Evolutionary conservation across 305 asterid species (phyloP), one percentile per base, ranked within the genome.

Genomic region (Rubia occidens): DNA sequence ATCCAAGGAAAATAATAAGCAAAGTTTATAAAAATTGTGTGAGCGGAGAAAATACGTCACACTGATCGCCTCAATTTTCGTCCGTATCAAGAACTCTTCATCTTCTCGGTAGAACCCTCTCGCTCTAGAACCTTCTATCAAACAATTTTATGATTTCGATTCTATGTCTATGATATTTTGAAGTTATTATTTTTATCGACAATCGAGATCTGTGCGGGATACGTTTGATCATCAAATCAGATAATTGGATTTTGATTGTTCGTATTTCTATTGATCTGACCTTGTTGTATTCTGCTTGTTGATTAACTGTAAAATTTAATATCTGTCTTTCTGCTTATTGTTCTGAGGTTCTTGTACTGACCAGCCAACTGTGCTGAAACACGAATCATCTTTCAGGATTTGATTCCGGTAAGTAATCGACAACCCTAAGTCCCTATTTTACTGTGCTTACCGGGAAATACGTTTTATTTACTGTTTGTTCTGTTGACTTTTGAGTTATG

Each of bases 321-420:
- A 5, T 35, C 40, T 15, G 9, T 37, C 26, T 53, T 49, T 65
- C 7, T 67, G 63, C 62, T 67, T 9, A 53, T 53, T 67, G 49
- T 2, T 54, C 44, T 67, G 71, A 67, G 45, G 63, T 67, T 67
- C 5, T 67, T 53, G 37, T 35, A 67, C 71, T 67, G 37, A 53
- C 37, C 63, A 67, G 59, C 55, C 29, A 29, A 47, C 61, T 67
- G 63, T n/a, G 32, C 47, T 64, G 68, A 20, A 64, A 42, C 53
- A 40, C 42, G 51, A 9, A 37, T 37, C 15, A 9, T 64, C 67
- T 39, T 17, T 62, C 61, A 51, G 4, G 26, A 26, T 4, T 53
- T 29, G 26, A 37, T 67, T 21, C 63, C 39, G 71, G 71, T 67
- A 35, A 67, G 21, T 11, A 51, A 67, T 67, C 71, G 11, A n/a